Conservation (phyloP, 306 rosid species). For the Gastrolobium bilobum region DNA sequence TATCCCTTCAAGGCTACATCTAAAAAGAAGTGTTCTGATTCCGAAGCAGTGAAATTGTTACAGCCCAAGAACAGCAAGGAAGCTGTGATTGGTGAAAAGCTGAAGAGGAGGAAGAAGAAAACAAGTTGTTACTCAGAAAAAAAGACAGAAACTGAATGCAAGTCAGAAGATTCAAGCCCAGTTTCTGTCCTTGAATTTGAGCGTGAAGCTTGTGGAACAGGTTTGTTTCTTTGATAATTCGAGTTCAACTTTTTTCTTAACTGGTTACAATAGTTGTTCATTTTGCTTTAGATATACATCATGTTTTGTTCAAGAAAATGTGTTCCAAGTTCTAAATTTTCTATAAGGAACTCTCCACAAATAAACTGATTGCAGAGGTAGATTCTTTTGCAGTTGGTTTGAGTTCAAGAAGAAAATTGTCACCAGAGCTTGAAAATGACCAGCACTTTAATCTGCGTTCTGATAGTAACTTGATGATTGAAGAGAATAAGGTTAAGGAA, state of each 20-base stretch:
- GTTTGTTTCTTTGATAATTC: conserved; percentile 52
- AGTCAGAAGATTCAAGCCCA: conserved; percentile 81
- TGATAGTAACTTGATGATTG: conserved; percentile 55
- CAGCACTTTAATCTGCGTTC: conserved; percentile 45
- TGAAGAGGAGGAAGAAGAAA: conserved; percentile 45
- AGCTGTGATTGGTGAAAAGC: conserved; percentile 44
- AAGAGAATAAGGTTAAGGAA: conserved; percentile 51
- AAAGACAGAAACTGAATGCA: conserved; percentile 55
- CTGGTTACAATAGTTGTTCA: not conserved
- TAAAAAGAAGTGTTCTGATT: conserved; percentile 41
- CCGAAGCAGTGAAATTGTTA: conserved; percentile 45
- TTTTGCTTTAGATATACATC: not conserved
- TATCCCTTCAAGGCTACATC: conserved; percentile 30
- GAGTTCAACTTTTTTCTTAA: not conserved
- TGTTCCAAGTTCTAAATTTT: not conserved
- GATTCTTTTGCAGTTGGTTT: conserved; percentile 35
- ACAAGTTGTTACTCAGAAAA: conserved; percentile 42
- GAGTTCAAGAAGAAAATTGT: conserved; percentile 67
- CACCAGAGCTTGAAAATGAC: conserved; percentile 59
- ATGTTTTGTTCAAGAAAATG: not conserved
- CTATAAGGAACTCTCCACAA: not conserved
- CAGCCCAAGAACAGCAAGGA: conserved; percentile 35
- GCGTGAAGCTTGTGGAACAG: conserved; percentile 57
- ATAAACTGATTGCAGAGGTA: conserved; percentile 33
- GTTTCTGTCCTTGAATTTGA: conserved; percentile 85